phyloP scores from a whole-genome alignment of 2,329 filamentous ascomycete genomes.

The Paecilomyces dactylethromorphus region DNA sequence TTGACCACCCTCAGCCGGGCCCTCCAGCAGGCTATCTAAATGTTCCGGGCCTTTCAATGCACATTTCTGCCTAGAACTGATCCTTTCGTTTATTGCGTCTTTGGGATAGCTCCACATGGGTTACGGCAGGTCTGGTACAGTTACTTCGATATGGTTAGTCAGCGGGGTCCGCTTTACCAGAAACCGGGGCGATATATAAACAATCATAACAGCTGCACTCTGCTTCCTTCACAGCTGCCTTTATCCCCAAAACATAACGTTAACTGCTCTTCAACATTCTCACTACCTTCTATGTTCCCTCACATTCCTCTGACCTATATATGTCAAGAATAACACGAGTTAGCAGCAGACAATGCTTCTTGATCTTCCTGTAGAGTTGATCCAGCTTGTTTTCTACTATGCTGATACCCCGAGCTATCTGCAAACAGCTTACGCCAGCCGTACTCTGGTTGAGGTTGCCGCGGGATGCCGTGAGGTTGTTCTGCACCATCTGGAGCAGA shows the following conservation, averaged over 20 bases:
- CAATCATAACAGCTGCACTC: neutral
- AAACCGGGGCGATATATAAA: neutral
- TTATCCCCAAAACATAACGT: neutral
- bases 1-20: neutral
- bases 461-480: slow-evolving; percentile 27
- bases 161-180: neutral
- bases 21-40: neutral
- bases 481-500: slow-evolving; percentile 27
- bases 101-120: neutral
- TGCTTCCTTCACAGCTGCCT: neutral
- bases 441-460: slow-evolving; percentile 28
- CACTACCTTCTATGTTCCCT: neutral
- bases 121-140: neutral
- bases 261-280: neutral
- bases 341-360: slow-evolving; percentile 19
- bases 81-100: neutral
- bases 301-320: neutral
- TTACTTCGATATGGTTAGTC: neutral
- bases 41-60: neutral
- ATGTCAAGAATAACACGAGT: neutral
- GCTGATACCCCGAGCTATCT: slow-evolving; percentile 30
- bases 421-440: slow-evolving; percentile 30
- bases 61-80: neutral
- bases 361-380: slow-evolving; percentile 32
- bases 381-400: slow-evolving; percentile 30